Evolutionary conservation across 2,329 filamentous ascomycete species (phyloP).

Genomic region (Byssothecium circinans): DNA sequence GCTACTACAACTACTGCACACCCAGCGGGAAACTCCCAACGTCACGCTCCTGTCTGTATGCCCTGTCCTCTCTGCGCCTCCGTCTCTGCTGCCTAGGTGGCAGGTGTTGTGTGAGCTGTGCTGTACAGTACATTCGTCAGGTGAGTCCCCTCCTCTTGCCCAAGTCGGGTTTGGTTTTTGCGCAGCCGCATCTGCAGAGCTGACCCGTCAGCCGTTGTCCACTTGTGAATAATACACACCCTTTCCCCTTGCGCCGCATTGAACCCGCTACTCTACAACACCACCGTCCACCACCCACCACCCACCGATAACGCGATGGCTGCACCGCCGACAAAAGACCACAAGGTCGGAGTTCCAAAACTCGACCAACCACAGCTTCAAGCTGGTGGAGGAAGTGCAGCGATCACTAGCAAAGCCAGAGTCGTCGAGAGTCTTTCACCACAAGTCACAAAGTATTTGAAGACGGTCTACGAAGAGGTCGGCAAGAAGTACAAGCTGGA

Average conservation of each 20-base stretch:
- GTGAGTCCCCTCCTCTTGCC: too few relatives aligned
- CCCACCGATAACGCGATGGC: not conserved
- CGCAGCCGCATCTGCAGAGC: too few relatives aligned
- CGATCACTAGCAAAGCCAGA: conserved; percentile 29
- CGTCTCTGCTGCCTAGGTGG: not conserved
- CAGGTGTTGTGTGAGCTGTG: not conserved
- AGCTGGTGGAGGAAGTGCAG: conserved; percentile 42
- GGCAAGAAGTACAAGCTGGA: conserved; percentile 32
- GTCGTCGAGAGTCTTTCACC: conserved; percentile 34
- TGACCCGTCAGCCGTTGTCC: too few relatives aligned
- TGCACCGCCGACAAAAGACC: conserved; percentile 20
- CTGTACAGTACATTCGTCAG: too few relatives aligned
- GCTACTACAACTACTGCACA: too few relatives aligned
- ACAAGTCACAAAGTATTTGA: conserved; percentile 32
- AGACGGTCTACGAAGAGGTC: conserved; percentile 31
- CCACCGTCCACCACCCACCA: not conserved
- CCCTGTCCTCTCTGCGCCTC: not conserved
- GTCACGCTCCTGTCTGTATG: not conserved
- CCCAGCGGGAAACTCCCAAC: not conserved
- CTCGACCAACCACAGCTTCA: conserved; percentile 39
- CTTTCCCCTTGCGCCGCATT: too few relatives aligned
- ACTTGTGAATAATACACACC: too few relatives aligned
- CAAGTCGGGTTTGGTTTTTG: too few relatives aligned
- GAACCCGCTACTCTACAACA: too few relatives aligned
- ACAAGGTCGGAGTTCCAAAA: conserved; percentile 37